These are phyloP conservation scores for Rubia yunnanensis DNA, from an alignment of 257 asterid species.

Conservation along the genomic window DNA sequence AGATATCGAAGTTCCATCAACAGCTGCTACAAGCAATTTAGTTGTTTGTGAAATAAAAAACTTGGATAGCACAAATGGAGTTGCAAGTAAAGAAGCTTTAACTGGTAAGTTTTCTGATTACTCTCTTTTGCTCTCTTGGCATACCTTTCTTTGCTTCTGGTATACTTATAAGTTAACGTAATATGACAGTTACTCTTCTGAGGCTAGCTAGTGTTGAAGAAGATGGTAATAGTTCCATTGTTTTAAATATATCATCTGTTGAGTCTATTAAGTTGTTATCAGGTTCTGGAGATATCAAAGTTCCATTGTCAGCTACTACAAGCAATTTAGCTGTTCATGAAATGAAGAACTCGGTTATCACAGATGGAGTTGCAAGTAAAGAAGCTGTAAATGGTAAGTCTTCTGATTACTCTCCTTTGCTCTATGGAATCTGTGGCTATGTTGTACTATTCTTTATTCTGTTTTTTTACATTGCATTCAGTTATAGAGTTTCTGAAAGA, in stretches of 20 bases:
- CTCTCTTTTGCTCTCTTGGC: background rate
- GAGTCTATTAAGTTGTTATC: background rate
- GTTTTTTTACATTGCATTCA: background rate
- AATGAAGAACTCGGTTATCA: constrained; percentile 9
- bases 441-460: background rate
- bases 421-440: background rate
- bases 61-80: constrained; percentile 14
- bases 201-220: background rate
- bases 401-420: constrained; percentile 2
- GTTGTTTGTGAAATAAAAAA: background rate
- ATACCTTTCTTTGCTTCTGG: no score
- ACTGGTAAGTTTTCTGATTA: constrained; percentile 28
- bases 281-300: constrained; percentile 2
- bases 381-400: constrained; percentile 31
- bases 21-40: background rate
- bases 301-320: background rate
- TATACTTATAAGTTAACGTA: background rate
- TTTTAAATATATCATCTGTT: constrained; percentile 2
- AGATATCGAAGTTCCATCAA: background rate
- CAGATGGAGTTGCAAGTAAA: constrained; percentile 16
- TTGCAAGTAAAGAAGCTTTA: constrained; percentile 17
- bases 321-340: background rate
- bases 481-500: background rate
- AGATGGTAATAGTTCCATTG: background rate
- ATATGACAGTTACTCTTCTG: background rate